Evolutionary conservation across 805 yeast species (phyloP), one percentile per base, ranked within the genome.

Genomic region (Citeromyces nyonsensis): DNA sequence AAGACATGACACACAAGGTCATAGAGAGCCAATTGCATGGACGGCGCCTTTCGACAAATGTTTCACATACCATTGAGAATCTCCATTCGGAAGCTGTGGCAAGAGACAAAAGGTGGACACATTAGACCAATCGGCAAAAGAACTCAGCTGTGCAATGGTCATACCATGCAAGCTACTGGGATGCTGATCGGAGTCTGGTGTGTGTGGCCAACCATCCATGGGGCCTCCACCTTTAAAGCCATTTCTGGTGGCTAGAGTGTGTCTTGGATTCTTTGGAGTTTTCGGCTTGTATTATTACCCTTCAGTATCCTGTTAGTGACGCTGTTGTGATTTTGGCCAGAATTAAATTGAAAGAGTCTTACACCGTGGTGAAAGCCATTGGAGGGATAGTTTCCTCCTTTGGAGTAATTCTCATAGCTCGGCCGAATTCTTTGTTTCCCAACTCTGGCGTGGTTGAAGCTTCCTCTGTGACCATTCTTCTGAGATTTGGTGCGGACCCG

Each of bases 321-420:
- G 81, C 93, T 1, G 75, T 82, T 1, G 76, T 80, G 10, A 75
- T 85, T 14, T 51, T 77, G 34, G 94, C 95, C 0, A 74, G 75
- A 64, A 38, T 70, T 2, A 47, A 79, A 3, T 53, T 85, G 22
- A 63, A 69, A 28, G 95, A 85, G 45, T 51, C 63, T 6, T 78
- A 79, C 49, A 68, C 83, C 4, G 40, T 61, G 25, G 45, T 72
- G 10, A 94, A 86, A 52, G 80, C 74, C 0, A 44, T 64, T 1
- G 85, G 93, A 25, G 78, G 85, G 1, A 10, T 72, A 0, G 47
- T 73, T 5, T 81, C 95, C 1, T 56, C 86, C 12, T 39, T 60
- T 2, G 95, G 95, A 5, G 95, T 86, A 3, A 38, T 83, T 1
- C 49, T 85, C 18, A 80, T 85, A 42, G 88, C 94, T 1, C 69